These are phyloP conservation scores for Peniophora sp. DNA, from an alignment of 1,284 basidiomycete species.

Conservation along the genomic window DNA sequence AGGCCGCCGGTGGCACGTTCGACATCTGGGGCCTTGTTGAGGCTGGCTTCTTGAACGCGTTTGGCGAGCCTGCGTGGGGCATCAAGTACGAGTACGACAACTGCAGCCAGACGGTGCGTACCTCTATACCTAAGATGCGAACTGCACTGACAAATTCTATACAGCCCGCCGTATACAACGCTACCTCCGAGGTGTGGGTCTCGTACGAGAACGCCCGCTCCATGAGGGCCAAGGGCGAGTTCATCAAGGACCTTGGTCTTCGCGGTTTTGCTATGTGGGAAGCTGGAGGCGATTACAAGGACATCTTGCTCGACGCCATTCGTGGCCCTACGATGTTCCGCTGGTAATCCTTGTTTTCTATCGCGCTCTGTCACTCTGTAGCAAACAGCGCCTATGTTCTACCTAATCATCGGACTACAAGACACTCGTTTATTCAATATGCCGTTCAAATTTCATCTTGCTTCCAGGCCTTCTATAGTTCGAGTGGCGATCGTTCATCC, in stretches of 20 bases:
- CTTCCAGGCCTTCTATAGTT: too few relatives aligned
- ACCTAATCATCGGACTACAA: too few relatives aligned
- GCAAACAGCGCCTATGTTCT: too few relatives aligned
- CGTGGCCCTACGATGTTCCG: slow-evolving; percentile 8
- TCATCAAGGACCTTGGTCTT: slow-evolving; percentile 26
- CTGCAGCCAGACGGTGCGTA: slow-evolving; percentile 57
- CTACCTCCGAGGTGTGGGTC: slow-evolving; percentile 38
- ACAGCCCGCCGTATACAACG: slow-evolving; percentile 55
- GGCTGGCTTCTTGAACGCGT: slow-evolving; percentile 39
- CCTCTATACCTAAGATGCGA: not conserved
- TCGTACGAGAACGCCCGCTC: slow-evolving; percentile 51
- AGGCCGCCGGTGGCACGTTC: slow-evolving; percentile 36
- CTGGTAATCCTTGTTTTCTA: too few relatives aligned
- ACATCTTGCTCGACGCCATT: slow-evolving; percentile 39
- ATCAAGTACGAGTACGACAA: slow-evolving; percentile 42
- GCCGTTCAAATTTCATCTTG: too few relatives aligned
- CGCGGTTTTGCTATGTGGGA: slow-evolving; percentile 50
- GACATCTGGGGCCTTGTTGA: slow-evolving; percentile 49
- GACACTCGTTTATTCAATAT: too few relatives aligned
- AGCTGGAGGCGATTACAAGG: slow-evolving; percentile 38
- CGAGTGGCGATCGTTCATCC: too few relatives aligned
- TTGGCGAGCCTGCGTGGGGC: slow-evolving; percentile 36
- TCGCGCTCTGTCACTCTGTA: too few relatives aligned
- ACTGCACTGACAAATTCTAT: not conserved
- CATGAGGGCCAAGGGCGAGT: slow-evolving; percentile 45